Percentiles rank a stretch among this genome's conserved stretches.
Conservation (phyloP, 2,329 filamentous ascomycete species). For the Thyridium curvatum region DNA sequence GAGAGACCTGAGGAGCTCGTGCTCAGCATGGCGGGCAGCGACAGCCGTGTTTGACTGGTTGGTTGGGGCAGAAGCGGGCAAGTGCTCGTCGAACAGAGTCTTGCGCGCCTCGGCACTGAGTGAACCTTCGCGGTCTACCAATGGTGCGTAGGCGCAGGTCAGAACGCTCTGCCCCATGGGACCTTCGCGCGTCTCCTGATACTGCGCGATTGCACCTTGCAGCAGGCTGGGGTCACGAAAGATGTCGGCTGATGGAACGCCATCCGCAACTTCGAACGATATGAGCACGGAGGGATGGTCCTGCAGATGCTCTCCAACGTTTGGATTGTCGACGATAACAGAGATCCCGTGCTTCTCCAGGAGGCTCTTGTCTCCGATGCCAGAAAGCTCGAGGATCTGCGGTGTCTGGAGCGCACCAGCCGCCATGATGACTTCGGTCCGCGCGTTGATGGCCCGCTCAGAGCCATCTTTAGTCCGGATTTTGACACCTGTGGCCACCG, state of each 20-base stretch:
- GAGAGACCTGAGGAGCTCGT: conserved; percentile 12
- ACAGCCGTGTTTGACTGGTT: neutral
- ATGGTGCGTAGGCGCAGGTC: conserved; percentile 16
- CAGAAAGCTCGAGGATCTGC: conserved; percentile 25
- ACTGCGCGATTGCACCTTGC: conserved; percentile 14
- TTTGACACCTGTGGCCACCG: conserved; percentile 14
- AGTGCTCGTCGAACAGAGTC: conserved; percentile 13
- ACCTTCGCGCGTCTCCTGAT: conserved; percentile 19
- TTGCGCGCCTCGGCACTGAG: conserved; percentile 11
- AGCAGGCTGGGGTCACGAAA: conserved; percentile 15
- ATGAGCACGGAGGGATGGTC: conserved; percentile 24
- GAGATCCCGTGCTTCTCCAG: conserved; percentile 31
- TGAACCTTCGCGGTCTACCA: conserved; percentile 12
- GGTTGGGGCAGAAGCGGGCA: neutral
- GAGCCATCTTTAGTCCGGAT: conserved; percentile 12
- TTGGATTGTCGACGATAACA: conserved; percentile 31
- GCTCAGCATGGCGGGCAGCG: conserved; percentile 9
- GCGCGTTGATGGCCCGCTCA: conserved; percentile 6
- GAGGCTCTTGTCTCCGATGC: conserved; percentile 26
- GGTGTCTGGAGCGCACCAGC: conserved; percentile 30
- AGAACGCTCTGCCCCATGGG: conserved; percentile 26
- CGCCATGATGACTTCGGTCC: conserved; percentile 32
- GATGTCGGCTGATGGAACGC: conserved; percentile 20
- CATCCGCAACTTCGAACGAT: conserved; percentile 27
- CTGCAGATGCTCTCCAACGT: conserved; percentile 39